These are phyloP conservation scores for Talaromyces sp. DNA, from an alignment of 2,329 filamentous ascomycete genomes.

Conservation along the genomic window DNA sequence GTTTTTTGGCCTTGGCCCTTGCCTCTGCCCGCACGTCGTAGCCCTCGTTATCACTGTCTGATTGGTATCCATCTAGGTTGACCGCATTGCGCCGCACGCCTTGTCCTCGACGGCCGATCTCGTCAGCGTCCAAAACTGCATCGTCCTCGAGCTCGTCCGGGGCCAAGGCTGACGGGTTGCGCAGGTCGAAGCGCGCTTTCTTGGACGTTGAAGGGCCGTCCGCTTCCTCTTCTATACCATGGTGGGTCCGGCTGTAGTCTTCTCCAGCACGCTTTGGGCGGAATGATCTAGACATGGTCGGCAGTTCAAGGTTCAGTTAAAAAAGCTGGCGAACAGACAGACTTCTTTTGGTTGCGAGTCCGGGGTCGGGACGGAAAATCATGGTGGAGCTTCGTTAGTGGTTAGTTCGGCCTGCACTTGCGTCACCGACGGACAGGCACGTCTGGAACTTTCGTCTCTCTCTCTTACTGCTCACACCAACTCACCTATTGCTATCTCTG, in stretches of 20 bases:
- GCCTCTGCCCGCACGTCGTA: slow-evolving; percentile 70
- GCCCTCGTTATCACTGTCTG: slow-evolving; percentile 84
- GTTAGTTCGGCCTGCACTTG: not conserved
- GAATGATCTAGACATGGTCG: slow-evolving; percentile 57
- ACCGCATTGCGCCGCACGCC: slow-evolving; percentile 87
- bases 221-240: slow-evolving; percentile 42
- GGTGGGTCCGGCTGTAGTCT: slow-evolving; percentile 70
- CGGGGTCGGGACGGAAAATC: slow-evolving; percentile 39
- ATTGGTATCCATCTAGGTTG: slow-evolving; percentile 95
- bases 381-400: slow-evolving; percentile 13
- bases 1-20: slow-evolving; percentile 39
- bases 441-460: not conserved
- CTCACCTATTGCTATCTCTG: not conserved
- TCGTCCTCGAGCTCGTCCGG: slow-evolving; percentile 73
- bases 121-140: slow-evolving; percentile 79
- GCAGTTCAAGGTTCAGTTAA: not conserved
- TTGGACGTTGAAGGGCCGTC: slow-evolving; percentile 53
- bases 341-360: slow-evolving; percentile 14
- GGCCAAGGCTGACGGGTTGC: slow-evolving; percentile 88
- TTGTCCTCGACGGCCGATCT: slow-evolving; percentile 70
- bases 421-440: slow-evolving; percentile 4
- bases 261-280: slow-evolving; percentile 81
- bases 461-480: not conserved
- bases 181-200: slow-evolving; percentile 86
- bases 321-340: not conserved